Evolutionary conservation across 2,329 filamentous ascomycete genomes (phyloP).

Genomic region (Talaromyces sp.): DNA sequence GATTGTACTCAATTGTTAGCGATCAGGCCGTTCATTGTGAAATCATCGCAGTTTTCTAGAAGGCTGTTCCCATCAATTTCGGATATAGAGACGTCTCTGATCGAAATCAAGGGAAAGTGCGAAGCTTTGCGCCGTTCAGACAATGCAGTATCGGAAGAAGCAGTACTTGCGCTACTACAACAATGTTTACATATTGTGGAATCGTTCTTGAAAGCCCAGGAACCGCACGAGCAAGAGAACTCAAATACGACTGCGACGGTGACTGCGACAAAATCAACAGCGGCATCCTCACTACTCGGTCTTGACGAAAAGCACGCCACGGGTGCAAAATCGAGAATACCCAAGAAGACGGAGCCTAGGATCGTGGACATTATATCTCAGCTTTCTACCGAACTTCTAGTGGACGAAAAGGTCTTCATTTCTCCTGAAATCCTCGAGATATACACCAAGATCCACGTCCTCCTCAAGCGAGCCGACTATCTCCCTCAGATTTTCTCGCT

Average conservation of each 20-base stretch:
- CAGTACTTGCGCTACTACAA: conserved; percentile 30
- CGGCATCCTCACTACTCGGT: conserved; percentile 38
- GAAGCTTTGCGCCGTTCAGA: conserved; percentile 26
- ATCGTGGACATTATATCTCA: conserved; percentile 45
- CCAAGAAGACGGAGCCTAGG: conserved; percentile 30
- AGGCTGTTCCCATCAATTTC: background rate
- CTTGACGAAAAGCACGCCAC: conserved; percentile 35
- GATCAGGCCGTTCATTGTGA: background rate
- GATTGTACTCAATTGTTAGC: background rate
- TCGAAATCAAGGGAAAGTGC: conserved; percentile 26
- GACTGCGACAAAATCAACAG: conserved; percentile 24
- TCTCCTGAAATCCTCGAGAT: conserved; percentile 63
- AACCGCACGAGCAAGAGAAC: conserved; percentile 24
- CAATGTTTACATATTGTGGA: conserved; percentile 32
- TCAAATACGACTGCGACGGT: conserved; percentile 25
- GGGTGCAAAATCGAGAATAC: conserved; percentile 21
- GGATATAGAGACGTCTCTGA: conserved; percentile 23
- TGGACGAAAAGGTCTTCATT: conserved; percentile 73
- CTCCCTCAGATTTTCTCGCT: conserved; percentile 75
- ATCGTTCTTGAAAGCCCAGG: conserved; percentile 23
- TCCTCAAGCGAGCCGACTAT: conserved; percentile 66
- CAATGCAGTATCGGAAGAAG: conserved; percentile 32
- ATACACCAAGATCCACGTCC: conserved; percentile 72
- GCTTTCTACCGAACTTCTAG: conserved; percentile 64
- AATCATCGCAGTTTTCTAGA: background rate